Evolutionary conservation across 2,329 filamentous ascomycete genomes (phyloP), one percentile per base, ranked within the genome.

Genomic region (Verruconis gallopava): DNA sequence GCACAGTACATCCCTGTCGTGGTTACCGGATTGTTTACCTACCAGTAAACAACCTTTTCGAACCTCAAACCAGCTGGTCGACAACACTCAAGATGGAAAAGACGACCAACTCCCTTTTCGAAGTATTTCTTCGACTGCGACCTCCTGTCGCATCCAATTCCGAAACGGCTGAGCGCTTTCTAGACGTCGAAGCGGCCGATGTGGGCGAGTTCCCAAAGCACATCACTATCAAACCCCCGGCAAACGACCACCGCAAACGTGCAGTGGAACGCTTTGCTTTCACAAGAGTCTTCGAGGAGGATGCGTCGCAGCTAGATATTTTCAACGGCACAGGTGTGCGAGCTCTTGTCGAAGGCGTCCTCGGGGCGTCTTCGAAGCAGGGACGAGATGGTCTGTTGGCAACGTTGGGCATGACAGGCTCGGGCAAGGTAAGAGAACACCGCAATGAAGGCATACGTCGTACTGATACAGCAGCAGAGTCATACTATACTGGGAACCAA

Each of bases 261-360:
- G 86, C 88, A 1, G 77, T 95, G 25, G 91, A 98, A 60, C 85
- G 82, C 56, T 98, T 96, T 57, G 84, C 80, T 2, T 98, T 98
- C 56, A 98, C 91, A 0, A 77, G 77, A 47, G 86, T 98, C 1
- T 95, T 96, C 52, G 82, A 93, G 52, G 88, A 96, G 55, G 71
- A 81, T 53, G 79, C 85, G 2, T 75, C 74, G 4, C 91, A 98
- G 56, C 67, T 91, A 20, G 85, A 95, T 53, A 64, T 98, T 6
- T 95, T 98, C 56, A 73, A 85, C 49, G 79, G 79, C 53, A 84
- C 81, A 0, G 80, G 81, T 18, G 75, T 94, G 35, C 65, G 81
- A 12, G 71, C 76, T 1, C 67, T 95, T 34, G 73, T 95, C 4
- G 79, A 89, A 52, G 85, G 85, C 15, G 86, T 94, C 3, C 58